Conservation (phyloP, 2,329 filamentous ascomycete species). For the Botryotinia convoluta region DNA sequence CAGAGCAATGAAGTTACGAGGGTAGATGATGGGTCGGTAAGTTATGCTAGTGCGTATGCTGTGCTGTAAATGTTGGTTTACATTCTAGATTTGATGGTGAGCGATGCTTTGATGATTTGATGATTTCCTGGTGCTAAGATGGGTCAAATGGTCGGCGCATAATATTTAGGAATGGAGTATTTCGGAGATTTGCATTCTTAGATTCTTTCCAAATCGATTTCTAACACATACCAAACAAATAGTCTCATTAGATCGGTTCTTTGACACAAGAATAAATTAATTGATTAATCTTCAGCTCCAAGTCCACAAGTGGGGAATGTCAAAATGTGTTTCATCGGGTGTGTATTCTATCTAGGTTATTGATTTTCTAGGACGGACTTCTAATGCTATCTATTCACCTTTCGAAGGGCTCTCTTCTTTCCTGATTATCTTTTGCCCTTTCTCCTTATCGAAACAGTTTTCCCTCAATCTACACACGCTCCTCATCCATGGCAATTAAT, state of each 20-base stretch:
- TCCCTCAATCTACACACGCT: background rate
- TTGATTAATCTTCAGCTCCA: background rate
- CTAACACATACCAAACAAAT: background rate
- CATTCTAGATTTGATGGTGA: background rate
- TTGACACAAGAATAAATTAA: background rate
- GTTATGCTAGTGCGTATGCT: constrained; percentile 91
- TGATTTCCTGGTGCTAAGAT: background rate
- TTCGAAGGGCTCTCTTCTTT: background rate
- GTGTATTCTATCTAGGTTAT: background rate
- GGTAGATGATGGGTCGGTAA: constrained; percentile 78
- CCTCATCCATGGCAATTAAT: background rate
- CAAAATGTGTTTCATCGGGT: background rate
- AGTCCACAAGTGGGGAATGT: background rate
- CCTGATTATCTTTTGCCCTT: background rate
- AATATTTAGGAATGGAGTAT: background rate
- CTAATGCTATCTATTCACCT: background rate
- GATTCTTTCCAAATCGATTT: background rate
- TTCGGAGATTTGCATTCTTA: background rate
- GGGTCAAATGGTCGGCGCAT: background rate
- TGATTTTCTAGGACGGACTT: background rate
- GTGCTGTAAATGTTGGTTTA: constrained; percentile 46
- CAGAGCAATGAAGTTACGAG: constrained; percentile 72
- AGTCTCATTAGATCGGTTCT: background rate
- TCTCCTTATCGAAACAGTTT: background rate
- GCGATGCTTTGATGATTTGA: background rate